Conservation (phyloP, 2,329 filamentous ascomycete genomes). For the Didymella sp. region DNA sequence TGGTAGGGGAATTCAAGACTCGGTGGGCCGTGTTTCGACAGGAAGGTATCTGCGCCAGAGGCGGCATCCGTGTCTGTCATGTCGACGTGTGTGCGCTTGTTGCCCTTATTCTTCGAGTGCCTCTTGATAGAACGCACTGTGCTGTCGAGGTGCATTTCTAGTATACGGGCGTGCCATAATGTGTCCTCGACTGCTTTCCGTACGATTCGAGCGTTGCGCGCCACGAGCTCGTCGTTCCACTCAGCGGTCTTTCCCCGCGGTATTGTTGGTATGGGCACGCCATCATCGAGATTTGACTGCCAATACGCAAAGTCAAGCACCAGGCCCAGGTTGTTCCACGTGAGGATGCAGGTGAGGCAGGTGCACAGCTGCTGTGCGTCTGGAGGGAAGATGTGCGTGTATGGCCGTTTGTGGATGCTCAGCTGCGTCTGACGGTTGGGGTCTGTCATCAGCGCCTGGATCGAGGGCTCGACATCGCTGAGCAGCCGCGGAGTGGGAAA, state of each 20-base stretch:
- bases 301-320: conserved; percentile 65
- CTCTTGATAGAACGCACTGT: conserved; percentile 56
- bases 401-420: conserved; percentile 58
- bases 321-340: conserved; percentile 64
- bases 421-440: conserved; percentile 54
- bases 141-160: conserved; percentile 58
- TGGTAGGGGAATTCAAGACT: conserved; percentile 62
- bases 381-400: conserved; percentile 59
- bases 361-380: conserved; percentile 61
- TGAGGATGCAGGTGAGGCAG: conserved; percentile 63
- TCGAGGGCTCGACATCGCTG: conserved; percentile 46
- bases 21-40: conserved; percentile 59
- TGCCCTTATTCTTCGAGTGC: conserved; percentile 59
- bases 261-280: conserved; percentile 62
- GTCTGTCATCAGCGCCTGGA: conserved; percentile 51
- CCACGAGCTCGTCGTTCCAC: conserved; percentile 60
- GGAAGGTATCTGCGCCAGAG: conserved; percentile 59
- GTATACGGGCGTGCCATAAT: conserved; percentile 59
- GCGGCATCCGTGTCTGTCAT: conserved; percentile 57
- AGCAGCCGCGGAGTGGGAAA: conserved; percentile 60
- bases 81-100: conserved; percentile 54
- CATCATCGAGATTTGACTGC: conserved; percentile 60
- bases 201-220: conserved; percentile 55
- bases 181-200: conserved; percentile 56
- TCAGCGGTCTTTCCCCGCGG: conserved; percentile 55